phyloP scores from a whole-genome alignment of 495 filamentous ascomycete species.

The Bombardia bombarda region DNA sequence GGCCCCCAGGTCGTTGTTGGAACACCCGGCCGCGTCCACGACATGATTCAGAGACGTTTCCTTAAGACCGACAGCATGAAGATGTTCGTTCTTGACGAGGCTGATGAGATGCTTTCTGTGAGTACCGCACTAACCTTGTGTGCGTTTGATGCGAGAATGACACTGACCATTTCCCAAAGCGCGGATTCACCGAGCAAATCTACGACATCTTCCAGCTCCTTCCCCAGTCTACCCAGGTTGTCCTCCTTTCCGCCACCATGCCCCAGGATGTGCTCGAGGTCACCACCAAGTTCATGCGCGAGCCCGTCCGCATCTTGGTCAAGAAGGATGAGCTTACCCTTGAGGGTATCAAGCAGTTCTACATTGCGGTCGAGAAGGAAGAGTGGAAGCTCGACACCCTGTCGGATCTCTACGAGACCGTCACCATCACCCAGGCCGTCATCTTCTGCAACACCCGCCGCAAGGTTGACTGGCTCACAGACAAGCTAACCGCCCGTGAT shows the following conservation, averaged over 20 bases:
- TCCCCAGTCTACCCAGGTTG: constrained; percentile 92
- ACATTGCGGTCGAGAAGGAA: constrained; percentile 98
- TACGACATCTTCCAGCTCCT: constrained; percentile 98
- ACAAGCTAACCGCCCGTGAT: constrained; percentile 96
- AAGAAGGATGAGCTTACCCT: constrained; percentile 99
- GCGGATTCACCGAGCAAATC: constrained; percentile 97
- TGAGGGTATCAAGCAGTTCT: constrained; percentile 98
- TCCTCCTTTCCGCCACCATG: constrained; percentile 93
- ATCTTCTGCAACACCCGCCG: constrained; percentile 99
- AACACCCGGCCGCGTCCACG: constrained; percentile 89
- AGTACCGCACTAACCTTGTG: constrained; percentile 21
- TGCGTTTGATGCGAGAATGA: neutral
- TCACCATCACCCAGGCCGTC: constrained; percentile 98
- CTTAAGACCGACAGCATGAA: constrained; percentile 93
- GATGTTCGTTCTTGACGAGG: constrained; percentile 98
- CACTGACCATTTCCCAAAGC: constrained; percentile 34
- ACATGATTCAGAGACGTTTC: constrained; percentile 97
- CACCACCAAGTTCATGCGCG: constrained; percentile 99
- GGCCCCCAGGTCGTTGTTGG: constrained; percentile 96
- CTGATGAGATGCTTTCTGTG: constrained; percentile 85
- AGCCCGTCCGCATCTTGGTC: constrained; percentile 96
- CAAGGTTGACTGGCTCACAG: constrained; percentile 99
- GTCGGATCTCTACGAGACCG: constrained; percentile 96
- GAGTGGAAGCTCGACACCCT: constrained; percentile 99
- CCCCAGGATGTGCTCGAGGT: constrained; percentile 98